Percentiles rank a stretch among this genome's conserved stretches.
These are phyloP conservation scores for Penicillium paneum DNA, from an alignment of 2,329 filamentous ascomycete genomes.

Conservation along the genomic window DNA sequence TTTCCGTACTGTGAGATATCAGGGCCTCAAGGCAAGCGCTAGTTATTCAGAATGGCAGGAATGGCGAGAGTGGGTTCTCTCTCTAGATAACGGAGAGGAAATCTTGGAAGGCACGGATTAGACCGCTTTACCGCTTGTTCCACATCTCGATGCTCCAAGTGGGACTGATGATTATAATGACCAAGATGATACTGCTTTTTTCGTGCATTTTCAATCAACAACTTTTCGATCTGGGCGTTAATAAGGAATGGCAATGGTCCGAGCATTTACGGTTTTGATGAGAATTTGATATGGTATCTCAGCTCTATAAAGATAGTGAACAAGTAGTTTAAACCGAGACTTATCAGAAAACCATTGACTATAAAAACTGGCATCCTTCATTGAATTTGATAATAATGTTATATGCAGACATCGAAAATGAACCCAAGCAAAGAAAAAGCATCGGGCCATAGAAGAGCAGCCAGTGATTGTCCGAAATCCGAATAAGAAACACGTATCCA, in stretches of 20 bases:
- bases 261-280: too few species aligned
- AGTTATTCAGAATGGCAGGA: slow-evolving; percentile 70
- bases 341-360: not conserved
- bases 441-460: not conserved
- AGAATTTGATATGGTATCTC: not conserved
- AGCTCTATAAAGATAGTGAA: not conserved
- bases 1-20: slow-evolving; percentile 77
- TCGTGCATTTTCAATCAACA: not conserved
- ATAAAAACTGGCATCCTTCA: not conserved
- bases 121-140: not conserved
- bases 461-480: not conserved
- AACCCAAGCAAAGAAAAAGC: not conserved
- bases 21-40: slow-evolving; percentile 73
- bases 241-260: not conserved
- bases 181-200: not conserved
- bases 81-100: slow-evolving; percentile 30
- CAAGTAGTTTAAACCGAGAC: not conserved
- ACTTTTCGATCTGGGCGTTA: not conserved
- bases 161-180: slow-evolving; percentile 11
- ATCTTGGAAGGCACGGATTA: slow-evolving; percentile 16
- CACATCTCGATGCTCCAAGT: not conserved
- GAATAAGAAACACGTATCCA: not conserved
- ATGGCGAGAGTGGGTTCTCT: slow-evolving; percentile 70
- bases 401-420: not conserved
- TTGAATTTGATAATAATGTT: not conserved